These are phyloP conservation scores for Pyrenophora teres DNA, from an alignment of 2,329 filamentous ascomycete species.

Conservation along the genomic window DNA sequence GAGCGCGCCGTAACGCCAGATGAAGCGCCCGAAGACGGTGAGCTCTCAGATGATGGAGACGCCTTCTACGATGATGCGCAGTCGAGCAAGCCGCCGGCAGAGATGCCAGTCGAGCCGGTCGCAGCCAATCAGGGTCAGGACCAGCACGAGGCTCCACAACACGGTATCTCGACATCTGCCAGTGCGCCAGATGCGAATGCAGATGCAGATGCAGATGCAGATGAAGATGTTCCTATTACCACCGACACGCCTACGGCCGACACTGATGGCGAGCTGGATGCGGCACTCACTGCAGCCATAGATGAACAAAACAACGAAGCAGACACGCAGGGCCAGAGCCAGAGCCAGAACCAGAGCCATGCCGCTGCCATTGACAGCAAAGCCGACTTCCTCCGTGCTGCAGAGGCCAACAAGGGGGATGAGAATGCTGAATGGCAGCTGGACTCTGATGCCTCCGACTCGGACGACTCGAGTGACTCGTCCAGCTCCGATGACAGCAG, in stretches of 20 bases:
- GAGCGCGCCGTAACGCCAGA: constrained; percentile 22
- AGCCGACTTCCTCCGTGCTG: constrained; percentile 52
- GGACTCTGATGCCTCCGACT: constrained; percentile 63
- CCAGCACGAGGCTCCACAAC: constrained; percentile 29
- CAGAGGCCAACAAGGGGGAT: constrained; percentile 53
- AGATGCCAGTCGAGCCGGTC: constrained; percentile 10
- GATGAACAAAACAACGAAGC: constrained; percentile 16
- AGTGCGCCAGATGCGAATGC: not conserved
- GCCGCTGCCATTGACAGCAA: constrained; percentile 30
- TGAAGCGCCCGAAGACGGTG: constrained; percentile 40
- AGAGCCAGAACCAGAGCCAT: not conserved
- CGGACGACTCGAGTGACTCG: constrained; percentile 48
- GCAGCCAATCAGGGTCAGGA: constrained; percentile 29
- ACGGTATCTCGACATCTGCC: constrained; percentile 31
- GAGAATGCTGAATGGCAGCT: constrained; percentile 80
- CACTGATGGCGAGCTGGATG: constrained; percentile 24
- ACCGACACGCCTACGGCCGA: constrained; percentile 19
- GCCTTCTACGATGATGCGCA: constrained; percentile 36
- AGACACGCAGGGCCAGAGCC: not conserved
- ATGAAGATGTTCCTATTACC: constrained; percentile 23
- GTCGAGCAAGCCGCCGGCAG: constrained; percentile 16
- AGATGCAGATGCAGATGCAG: no score
- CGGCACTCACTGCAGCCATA: constrained; percentile 20
- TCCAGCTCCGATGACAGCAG: constrained; percentile 56
- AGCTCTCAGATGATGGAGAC: constrained; percentile 38